A percentile compares a stretch with the other conserved stretches of the same genome.
Evolutionary conservation across 192 early-diverging fungal species (phyloP).

Genomic region (Linnemannia zychae): DNA sequence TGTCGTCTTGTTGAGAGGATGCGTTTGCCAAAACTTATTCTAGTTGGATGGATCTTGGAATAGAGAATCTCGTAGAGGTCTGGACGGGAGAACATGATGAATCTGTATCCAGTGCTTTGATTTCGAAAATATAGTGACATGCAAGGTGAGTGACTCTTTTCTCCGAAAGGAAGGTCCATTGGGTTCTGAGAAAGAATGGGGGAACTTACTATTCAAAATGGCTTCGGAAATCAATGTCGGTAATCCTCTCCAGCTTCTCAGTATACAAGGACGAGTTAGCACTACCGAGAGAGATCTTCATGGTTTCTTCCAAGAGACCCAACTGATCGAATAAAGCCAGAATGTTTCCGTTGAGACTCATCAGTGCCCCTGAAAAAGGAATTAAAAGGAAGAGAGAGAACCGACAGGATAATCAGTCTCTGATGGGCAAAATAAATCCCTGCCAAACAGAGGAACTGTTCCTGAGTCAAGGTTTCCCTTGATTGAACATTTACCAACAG

Average conservation of each 20-base stretch:
- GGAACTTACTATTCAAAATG: constrained; percentile 4
- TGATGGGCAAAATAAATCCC: neutral
- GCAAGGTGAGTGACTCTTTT: too few relatives aligned
- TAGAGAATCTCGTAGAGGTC: constrained; percentile 18
- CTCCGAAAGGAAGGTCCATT: too few relatives aligned
- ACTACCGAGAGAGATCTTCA: constrained; percentile 10
- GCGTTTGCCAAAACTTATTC: constrained; percentile 25
- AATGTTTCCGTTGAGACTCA: constrained; percentile 29
- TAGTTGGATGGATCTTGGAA: neutral
- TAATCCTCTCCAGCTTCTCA: constrained; percentile 19
- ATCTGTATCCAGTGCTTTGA: constrained; percentile 1
- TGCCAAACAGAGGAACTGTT: neutral
- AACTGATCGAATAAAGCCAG: constrained; percentile 38
- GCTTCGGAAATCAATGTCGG: neutral
- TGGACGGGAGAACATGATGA: constrained; percentile 34
- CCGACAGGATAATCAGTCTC: neutral
- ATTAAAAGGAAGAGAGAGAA: neutral
- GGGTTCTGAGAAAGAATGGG: neutral
- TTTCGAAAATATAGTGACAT: neutral
- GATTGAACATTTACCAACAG: constrained; percentile 12
- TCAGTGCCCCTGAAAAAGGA: constrained; percentile 13
- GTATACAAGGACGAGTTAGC: constrained; percentile 1
- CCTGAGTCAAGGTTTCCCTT: neutral
- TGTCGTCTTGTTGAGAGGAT: constrained; percentile 9
- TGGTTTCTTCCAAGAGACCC: constrained; percentile 19